Evolutionary conservation across 495 filamentous ascomycete genomes (phyloP).

Genomic region (Xylaria sp.): DNA sequence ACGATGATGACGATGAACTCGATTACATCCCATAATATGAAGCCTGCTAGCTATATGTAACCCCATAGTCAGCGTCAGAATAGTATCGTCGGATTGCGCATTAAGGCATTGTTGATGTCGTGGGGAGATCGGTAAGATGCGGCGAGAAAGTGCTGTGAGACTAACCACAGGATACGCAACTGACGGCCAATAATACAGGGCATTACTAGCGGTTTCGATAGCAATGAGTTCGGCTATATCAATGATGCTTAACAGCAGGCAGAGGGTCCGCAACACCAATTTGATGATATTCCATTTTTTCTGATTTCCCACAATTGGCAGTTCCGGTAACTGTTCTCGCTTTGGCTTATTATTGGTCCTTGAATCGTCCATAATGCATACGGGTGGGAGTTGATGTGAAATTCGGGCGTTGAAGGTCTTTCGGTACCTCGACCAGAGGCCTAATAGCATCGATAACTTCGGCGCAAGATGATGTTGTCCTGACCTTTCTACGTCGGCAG

Average conservation of each 20-base stretch:
- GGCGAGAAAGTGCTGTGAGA: background rate
- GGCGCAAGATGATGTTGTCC: background rate
- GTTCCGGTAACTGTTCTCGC: conserved; percentile 5
- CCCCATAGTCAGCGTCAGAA: background rate
- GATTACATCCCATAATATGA: conserved; percentile 21
- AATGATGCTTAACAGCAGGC: conserved; percentile 5
- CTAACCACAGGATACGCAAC: conserved; percentile 22
- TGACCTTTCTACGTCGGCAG: background rate
- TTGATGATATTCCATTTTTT: conserved; percentile 25
- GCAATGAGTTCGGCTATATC: conserved; percentile 9
- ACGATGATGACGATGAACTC: conserved; percentile 20
- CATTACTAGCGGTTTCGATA: background rate
- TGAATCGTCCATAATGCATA: conserved; percentile 10
- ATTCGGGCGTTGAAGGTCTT: background rate
- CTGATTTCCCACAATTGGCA: conserved; percentile 15
- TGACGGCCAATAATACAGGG: background rate
- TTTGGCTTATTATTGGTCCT: background rate
- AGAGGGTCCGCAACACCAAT: conserved; percentile 19
- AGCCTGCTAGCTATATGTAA: background rate
- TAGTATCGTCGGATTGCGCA: background rate
- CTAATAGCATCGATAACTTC: background rate
- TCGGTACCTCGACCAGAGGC: background rate
- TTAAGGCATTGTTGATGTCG: background rate
- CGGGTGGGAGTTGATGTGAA: background rate
- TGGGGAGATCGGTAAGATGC: background rate